phyloP scores from a whole-genome alignment of 345 rosid species.

The Erucastrum elatum region DNA sequence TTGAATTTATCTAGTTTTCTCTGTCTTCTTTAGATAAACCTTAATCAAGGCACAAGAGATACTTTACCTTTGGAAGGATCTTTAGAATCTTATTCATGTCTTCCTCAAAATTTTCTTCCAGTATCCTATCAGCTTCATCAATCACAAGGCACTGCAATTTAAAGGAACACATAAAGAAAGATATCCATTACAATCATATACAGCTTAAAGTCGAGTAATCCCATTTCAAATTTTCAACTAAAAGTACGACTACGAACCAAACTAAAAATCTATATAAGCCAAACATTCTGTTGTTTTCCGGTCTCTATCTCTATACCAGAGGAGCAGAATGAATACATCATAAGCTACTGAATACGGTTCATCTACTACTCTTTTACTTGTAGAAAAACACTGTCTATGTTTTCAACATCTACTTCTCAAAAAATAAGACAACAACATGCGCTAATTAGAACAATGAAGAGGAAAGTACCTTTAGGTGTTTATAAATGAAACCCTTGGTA shows the following conservation, averaged over 20 bases:
- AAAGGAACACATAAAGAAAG: slow-evolving; percentile 3
- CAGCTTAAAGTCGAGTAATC: not conserved
- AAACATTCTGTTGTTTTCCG: not conserved
- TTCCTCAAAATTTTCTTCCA: slow-evolving; percentile 99
- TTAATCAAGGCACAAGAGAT: not conserved
- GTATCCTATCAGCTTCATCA: slow-evolving; percentile 96
- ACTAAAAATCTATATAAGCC: not conserved
- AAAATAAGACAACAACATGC: not conserved
- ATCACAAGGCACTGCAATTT: slow-evolving; percentile 77
- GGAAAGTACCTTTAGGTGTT: slow-evolving; percentile 71
- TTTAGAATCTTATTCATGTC: slow-evolving; percentile 95
- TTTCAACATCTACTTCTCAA: not conserved
- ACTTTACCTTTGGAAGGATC: slow-evolving; percentile 77
- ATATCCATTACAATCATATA: slow-evolving; percentile 10
- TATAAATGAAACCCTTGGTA: slow-evolving; percentile 81
- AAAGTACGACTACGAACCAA: not conserved
- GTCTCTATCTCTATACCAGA: not conserved
- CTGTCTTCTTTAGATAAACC: not conserved
- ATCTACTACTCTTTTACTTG: not conserved
- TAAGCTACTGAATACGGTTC: not conserved
- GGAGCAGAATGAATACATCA: not conserved
- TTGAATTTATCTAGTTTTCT: slow-evolving; percentile 9
- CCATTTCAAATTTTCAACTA: slow-evolving; percentile 6
- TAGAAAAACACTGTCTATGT: not conserved
- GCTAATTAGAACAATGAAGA: not conserved